A percentile compares a stretch with the other conserved stretches of the same genome.
phyloP scores from a whole-genome alignment of 2,329 filamentous ascomycete genomes.

The Kalmusia sp. region DNA sequence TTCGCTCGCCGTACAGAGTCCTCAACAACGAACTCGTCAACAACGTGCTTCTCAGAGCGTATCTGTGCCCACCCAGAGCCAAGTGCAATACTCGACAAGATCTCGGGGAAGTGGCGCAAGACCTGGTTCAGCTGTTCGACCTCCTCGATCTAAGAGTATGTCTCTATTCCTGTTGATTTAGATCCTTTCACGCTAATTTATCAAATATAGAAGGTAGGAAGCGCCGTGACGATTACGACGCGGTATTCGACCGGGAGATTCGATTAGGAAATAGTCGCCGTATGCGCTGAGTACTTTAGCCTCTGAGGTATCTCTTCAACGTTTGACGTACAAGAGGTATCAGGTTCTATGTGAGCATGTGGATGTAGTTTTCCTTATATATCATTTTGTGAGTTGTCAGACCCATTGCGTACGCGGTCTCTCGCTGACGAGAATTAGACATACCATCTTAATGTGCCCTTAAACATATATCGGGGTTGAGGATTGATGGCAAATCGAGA shows the following conservation, averaged over 20 bases:
- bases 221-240: background rate
- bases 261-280: background rate
- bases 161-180: background rate
- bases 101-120: background rate
- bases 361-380: no score
- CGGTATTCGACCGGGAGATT: slow-evolving; percentile 2
- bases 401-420: no score
- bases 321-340: background rate
- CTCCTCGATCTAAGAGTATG: background rate
- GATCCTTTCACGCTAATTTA: no score
- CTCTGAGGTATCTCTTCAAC: background rate
- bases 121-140: background rate
- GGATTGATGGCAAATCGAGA: no score
- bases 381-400: no score
- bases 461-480: no score
- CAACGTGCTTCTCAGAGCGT: background rate
- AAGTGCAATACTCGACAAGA: background rate
- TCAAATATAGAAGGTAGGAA: no score
- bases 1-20: background rate
- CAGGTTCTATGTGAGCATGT: no score
- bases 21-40: background rate
- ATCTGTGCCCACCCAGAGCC: background rate
- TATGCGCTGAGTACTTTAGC: background rate
- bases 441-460: no score
- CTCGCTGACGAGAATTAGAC: no score